Base-by-base conservation (phyloP, 306 rosid genomes). In the Gynostemma pentaphyllum region DNA sequence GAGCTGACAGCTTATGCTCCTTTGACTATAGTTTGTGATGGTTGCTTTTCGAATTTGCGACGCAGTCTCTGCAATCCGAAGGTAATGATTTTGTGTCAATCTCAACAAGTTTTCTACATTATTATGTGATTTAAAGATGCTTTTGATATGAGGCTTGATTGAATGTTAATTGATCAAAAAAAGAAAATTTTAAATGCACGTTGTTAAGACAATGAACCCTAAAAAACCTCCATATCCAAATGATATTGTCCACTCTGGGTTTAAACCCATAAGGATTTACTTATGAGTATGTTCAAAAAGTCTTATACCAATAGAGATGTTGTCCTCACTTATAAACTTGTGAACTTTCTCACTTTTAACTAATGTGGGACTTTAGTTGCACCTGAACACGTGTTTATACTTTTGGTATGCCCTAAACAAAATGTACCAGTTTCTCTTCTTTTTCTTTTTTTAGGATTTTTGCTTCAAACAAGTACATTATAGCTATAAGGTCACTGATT, bases 21-120 rank as follows among this genome's bases (percentile, higher is more conserved):
- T 48, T 75, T 86, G 28, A 86, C 94, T 12, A 68, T 82, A 21
- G 85, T 78, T 45, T 82, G 88, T 19, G 81, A 86, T 68, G 94
- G 89, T 40, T 86, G 94, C 74, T 86, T 86, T 79, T 86, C 94
- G 42, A 83, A 76, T 68, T 71, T 86, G 62, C 87, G 87, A 6
- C 79, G 59, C 42, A 24, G 74, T 66, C 89, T 86, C 23, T 86
- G 89, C 70, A 69, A 77, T 23, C 85, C 85, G 12, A 74, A 80
- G 94, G 87, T 83, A 26, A 63, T 53, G 28, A 12, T 65, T 47
- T 16, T 41, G 56, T 54, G 29, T 36, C 50, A 36, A 64, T 53
- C 68, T 66, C 24, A 4, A 45, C 8, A 18, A 18, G 7, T 45
- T 18, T n/a, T 24, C 24, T 45, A 45, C n/a, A 16, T 6, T 45